Evolutionary conservation across 169 alveolate genomes (phyloP), one percentile per base, ranked within the genome.

Genomic region (Pseudocohnilembus persalinus): DNA sequence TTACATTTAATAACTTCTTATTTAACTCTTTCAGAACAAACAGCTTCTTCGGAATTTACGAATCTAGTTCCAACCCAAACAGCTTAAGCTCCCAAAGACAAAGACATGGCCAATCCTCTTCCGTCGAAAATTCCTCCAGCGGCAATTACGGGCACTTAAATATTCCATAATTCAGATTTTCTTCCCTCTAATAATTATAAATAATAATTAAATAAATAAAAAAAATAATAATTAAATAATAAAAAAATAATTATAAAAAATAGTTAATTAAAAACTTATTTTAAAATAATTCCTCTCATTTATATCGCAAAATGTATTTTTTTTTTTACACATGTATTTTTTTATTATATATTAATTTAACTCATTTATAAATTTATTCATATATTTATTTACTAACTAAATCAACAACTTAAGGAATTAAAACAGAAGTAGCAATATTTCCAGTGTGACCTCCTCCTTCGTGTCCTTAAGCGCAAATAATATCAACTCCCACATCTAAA

Each of bases 61-160:
- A 88, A 88, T 64, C 91, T 88, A 4, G 91, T 88, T 0, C 91
- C 91, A 75, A 88, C 87, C 91, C 91, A 88, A 0, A 81, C 91
- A 26, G 87, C 91, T 26, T 83, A 31, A 15, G 91, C 91, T 24
- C 91, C 91, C 32, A 88, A 82, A 64, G 85, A 76, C 73, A 88
- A 29, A 25, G 82, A 79, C 4, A 88, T 85, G 16, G 88, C 87
- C 65, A 88, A 77, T 31, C 91, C 91, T 35, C 91, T 88, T 75
- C 91, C 91, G 30, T 88, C 91, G 33, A 65, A 76, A 34, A 88
- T 82, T 33, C 91, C 91, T 15, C 91, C 91, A 0, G 91, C 88
- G 73, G 85, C 91, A 32, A 88, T 88, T 32, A 85, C 85, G 24
- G 84, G 79, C 64, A 88, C 91, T 65, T 49, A 49, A 49, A 49